Evolutionary conservation across 768 basidiomycete species (phyloP), one percentile per base, ranked within the genome.

Genomic region (Naganishia randhawae): DNA sequence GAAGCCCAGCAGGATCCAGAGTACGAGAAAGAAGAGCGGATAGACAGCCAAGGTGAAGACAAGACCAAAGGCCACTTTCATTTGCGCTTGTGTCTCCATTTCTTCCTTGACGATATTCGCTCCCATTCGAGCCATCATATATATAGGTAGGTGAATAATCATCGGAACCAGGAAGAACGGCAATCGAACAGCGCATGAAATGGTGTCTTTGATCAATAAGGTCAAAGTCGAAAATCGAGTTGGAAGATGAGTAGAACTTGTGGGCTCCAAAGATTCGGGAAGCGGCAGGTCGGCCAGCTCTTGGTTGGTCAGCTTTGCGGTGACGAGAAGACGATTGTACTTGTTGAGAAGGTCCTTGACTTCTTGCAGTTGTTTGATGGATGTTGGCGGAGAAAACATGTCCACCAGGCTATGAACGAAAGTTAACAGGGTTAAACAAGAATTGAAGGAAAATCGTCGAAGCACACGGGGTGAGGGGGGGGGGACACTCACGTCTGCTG

Each of bases 11-110:
- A 92, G 76, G 16, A 88, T 86, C 92, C 93, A 99, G 8, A 95
- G 80, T 69, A 86, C 84, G 76, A 91, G 86, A 82, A 97, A 97
- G 37, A 88, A 80, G n/a, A 86, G 77, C 25, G 91, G 88, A 82
- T 97, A 96, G 50, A 89, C 87, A 71, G 91, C 75, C 67, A 89
- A 80, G 42, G 89, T 85, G 63, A 96, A 79, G 39, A 95, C 74
- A 31, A 85, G 73, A 1, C 92, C 92, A 73, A 95, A 88, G 14
- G 90, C 87, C 51, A 96, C 77, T 83, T 99, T 99, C 83, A 92
- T 98, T 83, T 98, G 94, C 50, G 95, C 96, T 79, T 91, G 89
- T 13, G 91, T 89, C 78, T 97, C 95, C 79, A 97, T 89, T 77
- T 97, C 93, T 69, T 92, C 86, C 74, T 89, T 84, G 39, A 85